Base-by-base conservation (phyloP, 169 alveolate species). In the Plasmodium berghei region DNA sequence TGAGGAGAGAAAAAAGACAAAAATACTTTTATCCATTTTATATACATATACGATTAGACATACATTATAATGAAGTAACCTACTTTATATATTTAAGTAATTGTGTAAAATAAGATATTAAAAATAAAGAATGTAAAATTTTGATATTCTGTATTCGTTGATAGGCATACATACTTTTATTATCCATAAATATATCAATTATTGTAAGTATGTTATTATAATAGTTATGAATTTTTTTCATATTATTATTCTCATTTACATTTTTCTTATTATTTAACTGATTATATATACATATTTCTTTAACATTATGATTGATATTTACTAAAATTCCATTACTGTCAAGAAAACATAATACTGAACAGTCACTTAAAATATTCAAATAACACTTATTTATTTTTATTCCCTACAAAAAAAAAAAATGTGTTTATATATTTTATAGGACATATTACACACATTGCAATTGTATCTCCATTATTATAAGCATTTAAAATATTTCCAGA, bases 91-190 rank as follows among this genome's bases (percentile, higher is more conserved):
- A 77, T n/a, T 77, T 77, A 0, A 75, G 89, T 0, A 77, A n/a
- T 49, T 77, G 89, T 1, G 89, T 77, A 70, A 63, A 77, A 54
- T 77, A 77, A 6, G 89, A 77, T 58, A 77, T n/a, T 40, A 77
- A 48, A 10, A 77, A 77, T 24, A 77, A 59, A 4, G 89, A 63
- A 59, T 77, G 89, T 5, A 77, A 45, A 14, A 77, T 49, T 46
- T 77, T 77, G 3, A 66, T 52, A 48, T 77, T 77, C 40, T 77
- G 45, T 14, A 77, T 77, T 48, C 89, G 42, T 46, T 77, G 89
- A 28, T 77, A 77, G 3, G 89, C 89, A 12, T 77, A 77, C 89
- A 77, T 77, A 56, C 89, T 77, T 59, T 64, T 77, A 14, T 77
- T 77, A 42, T 77, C 89, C 89, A 77, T 77, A 9, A 77, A 70